Evolutionary conservation across 257 asterid genomes (phyloP).

Genomic region (Solanum phureja): DNA sequence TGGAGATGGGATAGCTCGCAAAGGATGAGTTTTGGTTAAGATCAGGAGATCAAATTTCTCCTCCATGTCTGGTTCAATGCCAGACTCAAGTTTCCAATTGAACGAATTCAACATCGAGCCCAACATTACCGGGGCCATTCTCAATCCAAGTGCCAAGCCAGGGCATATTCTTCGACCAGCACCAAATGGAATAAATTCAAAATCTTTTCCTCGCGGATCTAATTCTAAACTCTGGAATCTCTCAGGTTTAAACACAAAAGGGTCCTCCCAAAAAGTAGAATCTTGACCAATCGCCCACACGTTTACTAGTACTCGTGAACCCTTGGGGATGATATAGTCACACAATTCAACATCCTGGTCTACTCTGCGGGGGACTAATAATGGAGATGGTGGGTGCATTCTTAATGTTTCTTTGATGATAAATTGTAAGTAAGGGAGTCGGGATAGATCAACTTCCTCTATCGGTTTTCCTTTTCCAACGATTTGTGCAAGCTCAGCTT

Average conservation of each 20-base stretch:
- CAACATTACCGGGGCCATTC: neutral
- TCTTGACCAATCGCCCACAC: too few relatives aligned
- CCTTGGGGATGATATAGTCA: too few relatives aligned
- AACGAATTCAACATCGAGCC: neutral
- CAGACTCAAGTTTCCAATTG: neutral
- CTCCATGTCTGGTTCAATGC: neutral
- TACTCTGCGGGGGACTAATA: too few relatives aligned
- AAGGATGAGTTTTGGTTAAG: neutral
- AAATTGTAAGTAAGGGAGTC: too few relatives aligned
- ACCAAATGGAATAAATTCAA: constrained; percentile 5
- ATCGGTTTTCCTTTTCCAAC: too few relatives aligned
- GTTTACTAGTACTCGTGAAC: too few relatives aligned
- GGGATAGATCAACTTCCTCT: too few relatives aligned
- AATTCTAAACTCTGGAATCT: neutral
- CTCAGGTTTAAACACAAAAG: neutral
- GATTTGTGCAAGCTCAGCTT: too few relatives aligned
- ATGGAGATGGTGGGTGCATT: too few relatives aligned
- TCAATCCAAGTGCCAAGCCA: neutral
- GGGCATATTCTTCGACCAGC: constrained; percentile 2
- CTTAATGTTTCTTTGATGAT: too few relatives aligned
- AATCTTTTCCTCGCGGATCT: neutral
- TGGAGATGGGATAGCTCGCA: neutral
- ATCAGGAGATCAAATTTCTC: neutral
- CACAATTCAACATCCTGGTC: too few relatives aligned
- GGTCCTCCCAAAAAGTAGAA: too few relatives aligned